These are phyloP conservation scores for Dioszegia crocea DNA, from an alignment of 768 basidiomycete genomes.

Conservation along the genomic window DNA sequence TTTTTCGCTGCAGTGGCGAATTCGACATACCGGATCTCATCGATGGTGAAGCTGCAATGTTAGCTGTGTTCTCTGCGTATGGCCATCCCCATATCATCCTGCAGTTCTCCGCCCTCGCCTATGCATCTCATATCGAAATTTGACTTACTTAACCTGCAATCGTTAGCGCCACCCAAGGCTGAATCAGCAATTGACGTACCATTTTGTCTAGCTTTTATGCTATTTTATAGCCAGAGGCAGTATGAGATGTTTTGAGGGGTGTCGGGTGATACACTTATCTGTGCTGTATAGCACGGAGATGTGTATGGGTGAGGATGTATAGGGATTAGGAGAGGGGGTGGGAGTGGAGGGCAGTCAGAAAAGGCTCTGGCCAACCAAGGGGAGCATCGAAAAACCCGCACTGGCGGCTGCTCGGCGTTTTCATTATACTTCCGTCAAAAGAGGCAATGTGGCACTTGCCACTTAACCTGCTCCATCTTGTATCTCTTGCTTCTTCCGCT, in stretches of 20 bases:
- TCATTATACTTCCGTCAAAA: background rate
- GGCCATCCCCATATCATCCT: background rate
- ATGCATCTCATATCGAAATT: background rate
- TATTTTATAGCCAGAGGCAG: constrained; percentile 21
- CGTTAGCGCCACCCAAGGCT: constrained; percentile 22
- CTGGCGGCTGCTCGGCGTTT: constrained; percentile 3
- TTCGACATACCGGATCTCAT: constrained; percentile 46
- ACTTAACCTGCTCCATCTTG: background rate
- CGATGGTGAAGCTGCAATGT: constrained; percentile 47
- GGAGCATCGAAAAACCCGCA: constrained; percentile 3
- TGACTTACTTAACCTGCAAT: constrained; percentile 28
- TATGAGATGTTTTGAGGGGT: background rate
- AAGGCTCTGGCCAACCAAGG: background rate
- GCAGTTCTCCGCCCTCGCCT: background rate
- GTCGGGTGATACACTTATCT: background rate
- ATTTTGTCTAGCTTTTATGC: constrained; percentile 34
- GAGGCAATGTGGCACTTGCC: constrained; percentile 3
- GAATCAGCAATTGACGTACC: constrained; percentile 22
- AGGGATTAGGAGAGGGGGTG: background rate
- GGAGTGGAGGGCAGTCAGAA: background rate
- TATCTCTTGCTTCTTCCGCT: no score
- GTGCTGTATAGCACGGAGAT: background rate
- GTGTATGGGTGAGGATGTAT: background rate
- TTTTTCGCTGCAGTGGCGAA: background rate
- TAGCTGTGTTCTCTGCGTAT: background rate